Base-by-base conservation (phyloP, 345 rosid genomes). In the Turnera subulata region DNA sequence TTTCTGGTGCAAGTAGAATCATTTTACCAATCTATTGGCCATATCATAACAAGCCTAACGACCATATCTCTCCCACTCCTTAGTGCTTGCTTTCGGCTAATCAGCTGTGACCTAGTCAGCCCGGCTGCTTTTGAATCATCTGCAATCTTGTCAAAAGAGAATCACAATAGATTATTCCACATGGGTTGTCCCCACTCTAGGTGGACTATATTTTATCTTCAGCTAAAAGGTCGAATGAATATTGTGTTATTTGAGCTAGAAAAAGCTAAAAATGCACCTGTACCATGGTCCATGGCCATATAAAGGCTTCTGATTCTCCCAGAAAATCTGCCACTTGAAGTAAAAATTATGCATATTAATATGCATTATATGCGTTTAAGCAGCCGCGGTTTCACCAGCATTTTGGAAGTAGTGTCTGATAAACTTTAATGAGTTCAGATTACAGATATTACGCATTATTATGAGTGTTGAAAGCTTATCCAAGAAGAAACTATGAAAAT, bases 141-240 rank as follows among this genome's bases (percentile, higher is more conserved):
- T 7, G 11, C 29, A 11, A 11, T n/a, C 46, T 62, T 44, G 38
- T 9, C 50, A 43, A 16, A 19, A 44, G 37, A 52, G 56, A 51
- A 33, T 18, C 58, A 54, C 46, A 21, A 6, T 19, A 16, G 13
- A 35, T 59, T 22, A 14, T 59, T 50, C 69, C 77, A 73, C 70
- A 50, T 63, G 77, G 67, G 51, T 6, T 18, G 70, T 45, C 63
- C 66, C 77, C 59, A 50, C 64, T 38, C 35, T 10, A 19, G 1
- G 1, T 24, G 13, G 29, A 46, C 58, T 45, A 22, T 49, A 20
- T 29, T 24, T 11, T 9, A 6, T 40, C 22, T 45, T n/a, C 33
- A 18, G 18, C 6, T 17, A 18, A 13, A 55, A 54, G 16, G 19
- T 19, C 39, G 11, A 15, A 9, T 20, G 55, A 9, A 44, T 39